Conservation (phyloP, 2,329 filamentous ascomycete genomes). For the Talaromyces sp. region DNA sequence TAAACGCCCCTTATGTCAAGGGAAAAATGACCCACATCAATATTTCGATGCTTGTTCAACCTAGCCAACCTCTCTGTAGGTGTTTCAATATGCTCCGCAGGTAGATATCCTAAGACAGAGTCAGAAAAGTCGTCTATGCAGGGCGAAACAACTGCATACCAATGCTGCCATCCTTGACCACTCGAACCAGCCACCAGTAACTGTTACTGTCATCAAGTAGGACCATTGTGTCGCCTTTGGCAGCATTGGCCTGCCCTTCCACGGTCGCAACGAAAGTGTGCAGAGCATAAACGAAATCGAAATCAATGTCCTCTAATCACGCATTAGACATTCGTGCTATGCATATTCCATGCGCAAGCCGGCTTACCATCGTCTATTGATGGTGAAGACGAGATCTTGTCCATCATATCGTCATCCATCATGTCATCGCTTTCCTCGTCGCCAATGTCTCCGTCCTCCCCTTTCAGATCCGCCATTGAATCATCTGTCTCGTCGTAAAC, state of each 20-base stretch:
- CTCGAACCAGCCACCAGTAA: conserved; percentile 98
- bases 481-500: conserved; percentile 33
- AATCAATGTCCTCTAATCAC: conserved; percentile 96
- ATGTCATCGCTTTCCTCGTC: conserved; percentile 67
- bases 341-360: background rate
- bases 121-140: conserved; percentile 12
- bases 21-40: conserved; percentile 66
- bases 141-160: conserved; percentile 46
- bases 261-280: conserved; percentile 98
- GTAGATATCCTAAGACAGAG: conserved; percentile 70
- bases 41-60: conserved; percentile 95
- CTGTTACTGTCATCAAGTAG: conserved; percentile 97
- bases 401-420: conserved; percentile 91
- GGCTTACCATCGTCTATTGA: conserved; percentile 98
- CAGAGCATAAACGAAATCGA: conserved; percentile 97
- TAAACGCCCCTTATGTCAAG: background rate
- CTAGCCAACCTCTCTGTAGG: conserved; percentile 90
- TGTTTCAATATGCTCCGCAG: conserved; percentile 97
- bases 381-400: conserved; percentile 97
- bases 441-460: conserved; percentile 52
- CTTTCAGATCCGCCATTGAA: conserved; percentile 23
- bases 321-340: background rate
- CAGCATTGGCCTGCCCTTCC: conserved; percentile 96
- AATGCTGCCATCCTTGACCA: conserved; percentile 97
- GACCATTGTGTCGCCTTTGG: conserved; percentile 98